phyloP scores from a whole-genome alignment of 2,329 filamentous ascomycete genomes.

The Monosporascus sp. region DNA sequence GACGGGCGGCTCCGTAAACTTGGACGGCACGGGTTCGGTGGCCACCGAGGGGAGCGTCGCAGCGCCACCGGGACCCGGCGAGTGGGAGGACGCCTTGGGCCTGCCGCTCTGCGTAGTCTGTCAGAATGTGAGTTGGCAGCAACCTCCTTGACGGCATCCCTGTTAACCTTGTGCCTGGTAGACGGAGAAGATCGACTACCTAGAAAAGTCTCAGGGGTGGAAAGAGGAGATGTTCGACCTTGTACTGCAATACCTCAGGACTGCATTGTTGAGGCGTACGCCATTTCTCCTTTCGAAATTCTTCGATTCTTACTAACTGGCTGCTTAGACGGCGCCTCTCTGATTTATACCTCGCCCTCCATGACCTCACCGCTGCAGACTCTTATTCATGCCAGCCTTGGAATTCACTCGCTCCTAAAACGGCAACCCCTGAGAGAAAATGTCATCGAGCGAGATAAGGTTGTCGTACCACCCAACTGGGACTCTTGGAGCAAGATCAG shows the following conservation, averaged over 20 bases:
- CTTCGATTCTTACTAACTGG: slow-evolving; percentile 12
- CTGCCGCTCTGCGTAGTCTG: slow-evolving; percentile 91
- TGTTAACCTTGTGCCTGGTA: slow-evolving; percentile 28
- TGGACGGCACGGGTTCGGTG: slow-evolving; percentile 57
- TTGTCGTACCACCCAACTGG: slow-evolving; percentile 93
- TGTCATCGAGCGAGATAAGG: slow-evolving; percentile 89
- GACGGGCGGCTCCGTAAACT: slow-evolving; percentile 54
- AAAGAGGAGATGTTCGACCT: slow-evolving; percentile 96
- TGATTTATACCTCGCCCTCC: slow-evolving; percentile 79
- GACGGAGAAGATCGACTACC: slow-evolving; percentile 82
- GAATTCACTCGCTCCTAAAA: slow-evolving; percentile 78
- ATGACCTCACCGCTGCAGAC: slow-evolving; percentile 71
- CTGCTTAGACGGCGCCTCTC: slow-evolving; percentile 68
- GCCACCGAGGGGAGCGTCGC: slow-evolving; percentile 62
- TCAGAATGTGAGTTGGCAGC: slow-evolving; percentile 65
- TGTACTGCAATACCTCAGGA: slow-evolving; percentile 87
- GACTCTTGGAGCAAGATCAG: slow-evolving; percentile 98
- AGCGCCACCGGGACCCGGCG: slow-evolving; percentile 77
- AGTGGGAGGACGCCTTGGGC: slow-evolving; percentile 88
- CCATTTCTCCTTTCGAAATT: slow-evolving; percentile 7
- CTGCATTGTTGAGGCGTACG: slow-evolving; percentile 79
- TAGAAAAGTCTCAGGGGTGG: slow-evolving; percentile 89
- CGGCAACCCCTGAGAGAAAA: slow-evolving; percentile 79
- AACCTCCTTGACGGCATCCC: background rate
- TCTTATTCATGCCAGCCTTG: slow-evolving; percentile 78